Percentiles rank a stretch among this genome's conserved stretches.
Conservation (phyloP, 805 yeast species). For the Pichia manshurica region DNA sequence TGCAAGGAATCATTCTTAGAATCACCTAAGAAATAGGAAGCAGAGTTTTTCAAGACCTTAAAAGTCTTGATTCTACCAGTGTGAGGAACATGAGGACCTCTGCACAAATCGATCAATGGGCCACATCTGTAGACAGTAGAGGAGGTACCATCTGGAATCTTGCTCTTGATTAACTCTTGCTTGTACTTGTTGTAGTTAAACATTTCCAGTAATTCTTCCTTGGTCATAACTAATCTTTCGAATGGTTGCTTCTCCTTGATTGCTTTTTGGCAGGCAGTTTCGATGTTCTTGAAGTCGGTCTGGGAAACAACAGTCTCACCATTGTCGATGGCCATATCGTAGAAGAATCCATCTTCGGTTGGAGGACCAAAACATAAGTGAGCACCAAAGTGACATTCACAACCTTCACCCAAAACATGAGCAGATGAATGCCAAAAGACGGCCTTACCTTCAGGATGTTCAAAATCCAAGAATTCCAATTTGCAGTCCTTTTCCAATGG, state of each 20-base stretch:
- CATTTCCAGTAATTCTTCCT: conserved; percentile 88
- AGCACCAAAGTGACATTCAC: conserved; percentile 94
- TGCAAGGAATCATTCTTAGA: conserved; percentile 89
- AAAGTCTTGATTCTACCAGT: conserved; percentile 94
- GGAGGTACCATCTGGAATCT: conserved; percentile 92
- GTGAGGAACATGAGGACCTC: conserved; percentile 97
- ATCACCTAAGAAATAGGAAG: conserved; percentile 94
- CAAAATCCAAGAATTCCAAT: conserved; percentile 85
- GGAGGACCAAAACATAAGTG: conserved; percentile 95
- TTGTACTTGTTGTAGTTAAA: conserved; percentile 94
- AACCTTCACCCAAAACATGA: conserved; percentile 95
- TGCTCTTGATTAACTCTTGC: conserved; percentile 75
- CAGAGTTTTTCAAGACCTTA: conserved; percentile 90
- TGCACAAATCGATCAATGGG: conserved; percentile 91
- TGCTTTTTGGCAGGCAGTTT: conserved; percentile 80
- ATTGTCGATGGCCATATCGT: conserved; percentile 82
- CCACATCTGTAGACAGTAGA: conserved; percentile 98
- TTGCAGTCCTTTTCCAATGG: conserved; percentile 71
- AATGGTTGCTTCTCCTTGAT: conserved; percentile 94
- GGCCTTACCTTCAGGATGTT: conserved; percentile 86
- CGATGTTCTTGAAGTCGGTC: conserved; percentile 77
- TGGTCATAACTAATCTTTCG: conserved; percentile 86
- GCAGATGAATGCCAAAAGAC: conserved; percentile 99
- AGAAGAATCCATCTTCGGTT: conserved; percentile 95
- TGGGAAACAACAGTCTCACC: conserved; percentile 74